Base-by-base conservation (phyloP, 108 stramenopile species). In the Cylindrotheca closterium region DNA sequence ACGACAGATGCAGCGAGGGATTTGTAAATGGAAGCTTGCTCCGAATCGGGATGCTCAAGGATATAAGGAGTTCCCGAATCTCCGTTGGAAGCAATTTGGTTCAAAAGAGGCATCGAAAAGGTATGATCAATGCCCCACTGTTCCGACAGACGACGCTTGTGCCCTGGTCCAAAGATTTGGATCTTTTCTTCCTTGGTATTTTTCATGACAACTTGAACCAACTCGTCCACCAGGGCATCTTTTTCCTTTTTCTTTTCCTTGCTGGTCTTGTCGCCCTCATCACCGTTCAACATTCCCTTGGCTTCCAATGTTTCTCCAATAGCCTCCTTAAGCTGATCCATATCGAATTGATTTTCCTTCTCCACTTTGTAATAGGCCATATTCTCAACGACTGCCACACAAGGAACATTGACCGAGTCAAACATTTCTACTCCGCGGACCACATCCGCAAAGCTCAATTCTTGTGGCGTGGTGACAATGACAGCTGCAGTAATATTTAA, bases 381-480 rank as follows among this genome's bases (percentile, higher is more conserved):
- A 76, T 99, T 99, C 60, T 99, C 97, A n/a, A 99, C 99, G 24
- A 98, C 94, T 18, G 97, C 94, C 17, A 98, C 65, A 55, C 82
- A 85, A 0, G 99, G 99, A 7, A 99, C 96, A 70, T 93, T 85
- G 49, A 99, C 84, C 23, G 82, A 77, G 45, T 95, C 86, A 74
- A 97, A 98, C 95, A 99, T 93, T 61, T 96, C 96, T 27, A 98
- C 79, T 27, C 99, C 99, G 47, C 97, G 85, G 42, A 92, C 89
- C 12, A 96, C 99, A 78, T 99, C 99, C 19, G 83, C 97, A 78
- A 93, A 92, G 60, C 91, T 87, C 62, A 99, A 87, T 57, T 82
- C 87, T 65, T 96, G 93, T 24, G 99, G 99, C 26, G 99, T 99
- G 19, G 99, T 98, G 28, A 99, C 98, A 64, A 97, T 91, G 54